Evolutionary conservation across 2,329 filamentous ascomycete genomes (phyloP).

Genomic region (Nigrospora sphaerica): DNA sequence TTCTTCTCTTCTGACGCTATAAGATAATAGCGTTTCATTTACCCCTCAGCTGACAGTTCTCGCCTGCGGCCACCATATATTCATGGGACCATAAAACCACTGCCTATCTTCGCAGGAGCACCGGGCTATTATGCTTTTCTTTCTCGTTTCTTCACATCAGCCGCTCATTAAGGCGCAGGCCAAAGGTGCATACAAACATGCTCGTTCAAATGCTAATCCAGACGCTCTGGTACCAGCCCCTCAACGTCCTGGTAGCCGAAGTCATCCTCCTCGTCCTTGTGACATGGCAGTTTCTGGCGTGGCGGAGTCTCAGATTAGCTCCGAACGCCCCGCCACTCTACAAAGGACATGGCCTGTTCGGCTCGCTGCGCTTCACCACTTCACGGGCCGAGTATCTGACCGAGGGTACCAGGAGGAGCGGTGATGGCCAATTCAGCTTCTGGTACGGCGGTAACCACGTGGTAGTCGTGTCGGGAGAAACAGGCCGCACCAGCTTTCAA

Average conservation of each 20-base stretch:
- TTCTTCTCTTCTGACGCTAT: no score
- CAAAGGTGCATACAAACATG: no score
- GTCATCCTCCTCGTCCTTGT: background rate
- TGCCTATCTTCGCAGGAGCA: no score
- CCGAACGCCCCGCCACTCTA: background rate
- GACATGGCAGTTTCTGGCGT: background rate
- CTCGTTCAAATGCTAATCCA: background rate
- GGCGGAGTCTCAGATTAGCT: background rate
- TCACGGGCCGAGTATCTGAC: slow-evolving; percentile 1
- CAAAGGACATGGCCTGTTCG: background rate
- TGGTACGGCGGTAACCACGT: slow-evolving; percentile 3
- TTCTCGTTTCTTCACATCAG: no score
- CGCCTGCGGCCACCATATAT: no score
- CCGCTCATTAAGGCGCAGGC: no score
- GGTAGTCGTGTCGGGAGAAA: slow-evolving; percentile 2
- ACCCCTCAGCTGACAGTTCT: no score
- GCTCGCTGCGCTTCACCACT: background rate
- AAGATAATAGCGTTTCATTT: no score
- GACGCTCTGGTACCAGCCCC: background rate
- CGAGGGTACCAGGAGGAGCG: background rate
- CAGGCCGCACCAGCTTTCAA: slow-evolving; percentile 1
- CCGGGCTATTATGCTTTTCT: no score
- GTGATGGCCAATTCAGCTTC: slow-evolving; percentile 1
- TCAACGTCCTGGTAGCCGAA: background rate
- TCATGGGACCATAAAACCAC: no score